Conservation (phyloP, 139 green algal genomes). For the Dunaliella sp. region DNA sequence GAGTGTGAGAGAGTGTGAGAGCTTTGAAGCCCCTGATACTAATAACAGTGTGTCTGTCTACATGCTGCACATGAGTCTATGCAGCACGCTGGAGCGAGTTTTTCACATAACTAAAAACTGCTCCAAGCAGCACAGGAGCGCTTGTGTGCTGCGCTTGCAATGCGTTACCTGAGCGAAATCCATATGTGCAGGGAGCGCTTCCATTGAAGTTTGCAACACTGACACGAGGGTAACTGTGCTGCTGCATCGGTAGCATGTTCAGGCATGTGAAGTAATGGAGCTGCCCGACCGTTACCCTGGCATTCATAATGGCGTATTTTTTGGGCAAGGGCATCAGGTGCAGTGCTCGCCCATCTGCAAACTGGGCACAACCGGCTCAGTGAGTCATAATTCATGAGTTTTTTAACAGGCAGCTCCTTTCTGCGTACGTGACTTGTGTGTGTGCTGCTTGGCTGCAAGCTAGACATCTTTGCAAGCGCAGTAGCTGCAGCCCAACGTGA, state of each 20-base stretch:
- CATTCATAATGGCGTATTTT: not conserved
- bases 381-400: not conserved
- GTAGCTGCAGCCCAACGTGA: no score
- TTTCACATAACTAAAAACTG: not conserved
- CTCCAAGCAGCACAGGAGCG: not conserved
- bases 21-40: no score
- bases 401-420: not conserved
- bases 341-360: not conserved
- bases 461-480: not conserved
- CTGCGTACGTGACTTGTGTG: not conserved
- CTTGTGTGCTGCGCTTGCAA: not conserved
- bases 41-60: no score
- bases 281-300: no score
- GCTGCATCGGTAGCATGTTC: not conserved
- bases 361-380: not conserved
- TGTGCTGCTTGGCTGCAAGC: not conserved
- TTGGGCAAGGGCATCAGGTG: not conserved
- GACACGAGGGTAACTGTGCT: not conserved
- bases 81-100: not conserved
- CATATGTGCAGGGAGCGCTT: not conserved
- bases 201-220: not conserved
- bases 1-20: no score
- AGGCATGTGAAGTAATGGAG: no score
- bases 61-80: not conserved
- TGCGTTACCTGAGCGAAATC: not conserved